These are phyloP conservation scores for Blastobotrys muscicola DNA, from an alignment of 805 yeast genomes.

Conservation along the genomic window DNA sequence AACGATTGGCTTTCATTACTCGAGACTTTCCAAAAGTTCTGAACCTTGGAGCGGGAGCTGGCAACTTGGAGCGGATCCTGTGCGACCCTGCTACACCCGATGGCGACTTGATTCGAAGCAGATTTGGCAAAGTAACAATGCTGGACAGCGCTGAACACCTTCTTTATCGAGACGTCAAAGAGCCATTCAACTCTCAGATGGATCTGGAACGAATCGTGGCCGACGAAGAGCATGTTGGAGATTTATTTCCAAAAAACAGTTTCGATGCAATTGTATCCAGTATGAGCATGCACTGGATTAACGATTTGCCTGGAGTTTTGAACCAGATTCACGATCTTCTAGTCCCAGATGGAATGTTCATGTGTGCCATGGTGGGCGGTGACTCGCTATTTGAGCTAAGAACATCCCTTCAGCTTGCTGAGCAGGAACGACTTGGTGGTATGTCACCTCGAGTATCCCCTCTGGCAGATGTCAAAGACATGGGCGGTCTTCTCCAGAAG, in stretches of 20 bases:
- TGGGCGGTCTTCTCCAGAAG: slow-evolving; percentile 60
- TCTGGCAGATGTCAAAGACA: slow-evolving; percentile 65
- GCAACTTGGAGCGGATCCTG: slow-evolving; percentile 43
- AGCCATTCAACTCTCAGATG: slow-evolving; percentile 37
- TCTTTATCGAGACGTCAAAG: slow-evolving; percentile 41
- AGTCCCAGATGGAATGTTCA: slow-evolving; percentile 71
- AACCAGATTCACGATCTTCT: slow-evolving; percentile 46
- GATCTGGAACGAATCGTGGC: slow-evolving; percentile 42
- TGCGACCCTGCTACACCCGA: slow-evolving; percentile 39
- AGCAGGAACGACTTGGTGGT: slow-evolving; percentile 69
- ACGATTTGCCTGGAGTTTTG: slow-evolving; percentile 65
- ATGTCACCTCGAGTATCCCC: slow-evolving; percentile 77
- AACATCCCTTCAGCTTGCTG: slow-evolving; percentile 73
- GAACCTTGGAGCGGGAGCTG: slow-evolving; percentile 69
- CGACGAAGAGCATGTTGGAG: slow-evolving; percentile 57
- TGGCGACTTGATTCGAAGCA: slow-evolving; percentile 39
- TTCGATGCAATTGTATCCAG: slow-evolving; percentile 70
- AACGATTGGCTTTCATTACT: slow-evolving; percentile 63
- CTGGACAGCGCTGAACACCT: slow-evolving; percentile 51
- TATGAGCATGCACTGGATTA: slow-evolving; percentile 74
- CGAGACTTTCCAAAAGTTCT: slow-evolving; percentile 50
- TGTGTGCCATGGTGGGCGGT: slow-evolving; percentile 76
- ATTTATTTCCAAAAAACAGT: slow-evolving; percentile 31
- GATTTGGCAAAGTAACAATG: slow-evolving; percentile 51
- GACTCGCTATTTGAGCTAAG: slow-evolving; percentile 79